Evolutionary conservation across 371 early-diverging fungal genomes (phyloP).

Genomic region (Mortierella polycephala): DNA sequence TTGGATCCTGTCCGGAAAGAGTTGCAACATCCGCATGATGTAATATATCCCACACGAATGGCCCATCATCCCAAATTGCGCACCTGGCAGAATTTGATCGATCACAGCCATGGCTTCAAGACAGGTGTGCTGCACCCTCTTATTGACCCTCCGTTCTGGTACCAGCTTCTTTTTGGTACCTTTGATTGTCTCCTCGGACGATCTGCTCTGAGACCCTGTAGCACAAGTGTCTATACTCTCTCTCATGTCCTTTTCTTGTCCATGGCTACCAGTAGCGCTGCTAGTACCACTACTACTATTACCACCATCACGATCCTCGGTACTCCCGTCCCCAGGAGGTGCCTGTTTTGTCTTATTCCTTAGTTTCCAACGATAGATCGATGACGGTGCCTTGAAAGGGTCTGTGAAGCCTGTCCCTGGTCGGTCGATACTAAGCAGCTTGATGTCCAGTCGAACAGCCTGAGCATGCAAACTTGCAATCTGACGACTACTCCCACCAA

Average conservation of each 20-base stretch:
- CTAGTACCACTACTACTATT: neutral
- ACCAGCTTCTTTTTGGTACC: slow-evolving; percentile 2
- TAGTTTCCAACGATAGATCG: slow-evolving; percentile 2
- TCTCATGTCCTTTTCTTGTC: too few relatives aligned
- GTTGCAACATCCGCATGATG: slow-evolving; percentile 39
- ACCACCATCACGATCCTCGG: neutral
- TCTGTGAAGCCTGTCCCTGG: slow-evolving; percentile 49
- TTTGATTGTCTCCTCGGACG: neutral
- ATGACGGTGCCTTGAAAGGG: slow-evolving; percentile 17
- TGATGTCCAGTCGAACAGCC: slow-evolving; percentile 41
- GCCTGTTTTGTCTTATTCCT: slow-evolving; percentile 2
- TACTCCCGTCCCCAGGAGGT: neutral
- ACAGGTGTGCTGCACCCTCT: slow-evolving; percentile 33
- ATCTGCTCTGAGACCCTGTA: neutral
- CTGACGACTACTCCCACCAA: slow-evolving; percentile 47
- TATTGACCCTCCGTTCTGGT: slow-evolving; percentile 11
- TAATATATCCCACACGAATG: slow-evolving; percentile 53
- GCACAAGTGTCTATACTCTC: too few relatives aligned
- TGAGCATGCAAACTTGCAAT: slow-evolving; percentile 46
- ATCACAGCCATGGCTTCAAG: slow-evolving; percentile 34
- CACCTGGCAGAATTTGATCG: slow-evolving; percentile 31
- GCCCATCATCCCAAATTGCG: slow-evolving; percentile 43
- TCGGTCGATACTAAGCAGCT: slow-evolving; percentile 40
- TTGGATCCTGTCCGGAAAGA: slow-evolving; percentile 28
- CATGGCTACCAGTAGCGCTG: too few relatives aligned